Base-by-base conservation (phyloP, 768 basidiomycete genomes). In the Lactarius hengduanensis region DNA sequence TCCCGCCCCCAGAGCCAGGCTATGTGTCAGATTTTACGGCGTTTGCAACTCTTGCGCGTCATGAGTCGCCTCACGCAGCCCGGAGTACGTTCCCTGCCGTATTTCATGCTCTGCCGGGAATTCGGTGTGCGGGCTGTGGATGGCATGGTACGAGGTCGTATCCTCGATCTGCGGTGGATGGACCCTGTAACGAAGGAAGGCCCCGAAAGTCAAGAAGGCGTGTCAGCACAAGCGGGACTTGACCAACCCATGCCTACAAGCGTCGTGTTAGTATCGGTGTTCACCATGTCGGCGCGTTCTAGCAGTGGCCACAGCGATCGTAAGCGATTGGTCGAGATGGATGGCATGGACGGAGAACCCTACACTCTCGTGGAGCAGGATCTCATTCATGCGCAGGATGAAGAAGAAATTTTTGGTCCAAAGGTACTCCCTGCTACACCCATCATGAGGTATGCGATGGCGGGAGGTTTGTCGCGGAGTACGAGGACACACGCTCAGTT, bases 371-470 rank as follows among this genome's bases (percentile, higher is more conserved):
- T 80, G 56, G 79, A 79, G 38, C 82, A 84, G 61, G 83, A 84
- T 64, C 81, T 67, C 8, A 65, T 62, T 9, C 62, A 82, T 18
- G 72, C 64, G 10, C 81, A 82, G 62, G 77, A 82, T 32, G 78
- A 80, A 63, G 84, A 86, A 67, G 82, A 88, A 62, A 68, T 80
- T 32, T 80, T 91, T 40, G 90, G 90, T 13, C 91, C 92, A 15
- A 89, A 89, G 74, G 73, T 94, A 64, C 81, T 91, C 38, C 88
- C 92, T 10, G 83, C 84, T 20, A 89, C 91, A 2, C 90, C 91
- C 2, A 90, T 94, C 66, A 90, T 93, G 86, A 80, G 87, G 34
- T 91, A 79, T 74, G 92, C 92, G 57, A 94, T 94, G 91, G 91
- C 80, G 85, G 59, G 87, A 91, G 73, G 91, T 94, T 94, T 10